Evolutionary conservation across 768 basidiomycete species (phyloP).

Genomic region (Candolleomyces aberdarensis): DNA sequence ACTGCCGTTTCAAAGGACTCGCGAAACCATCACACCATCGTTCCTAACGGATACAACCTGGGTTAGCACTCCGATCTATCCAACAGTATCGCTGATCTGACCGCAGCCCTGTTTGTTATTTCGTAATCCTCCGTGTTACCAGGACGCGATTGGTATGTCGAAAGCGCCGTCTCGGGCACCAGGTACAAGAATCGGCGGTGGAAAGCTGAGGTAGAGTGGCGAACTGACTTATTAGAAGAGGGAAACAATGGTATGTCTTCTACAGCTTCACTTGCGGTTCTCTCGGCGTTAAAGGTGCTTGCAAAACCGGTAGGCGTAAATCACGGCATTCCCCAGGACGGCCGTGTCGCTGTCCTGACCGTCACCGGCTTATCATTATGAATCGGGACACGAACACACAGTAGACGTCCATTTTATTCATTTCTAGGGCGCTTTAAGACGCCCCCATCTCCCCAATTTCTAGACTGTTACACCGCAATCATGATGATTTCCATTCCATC

Average conservation of each 20-base stretch:
- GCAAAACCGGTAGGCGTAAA: slow-evolving; percentile 19
- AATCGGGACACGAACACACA: no score
- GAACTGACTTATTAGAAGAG: slow-evolving; percentile 61
- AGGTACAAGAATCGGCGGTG: slow-evolving; percentile 67
- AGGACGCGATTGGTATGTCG: slow-evolving; percentile 78
- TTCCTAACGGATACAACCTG: slow-evolving; percentile 74
- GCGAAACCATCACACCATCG: slow-evolving; percentile 66
- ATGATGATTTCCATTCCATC: no score
- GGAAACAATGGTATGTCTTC: slow-evolving; percentile 58
- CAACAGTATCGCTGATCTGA: not conserved
- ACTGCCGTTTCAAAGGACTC: slow-evolving; percentile 38
- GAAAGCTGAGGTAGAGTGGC: slow-evolving; percentile 77
- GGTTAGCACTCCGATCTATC: slow-evolving; percentile 17
- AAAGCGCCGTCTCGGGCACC: slow-evolving; percentile 57
- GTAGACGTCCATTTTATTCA: no score
- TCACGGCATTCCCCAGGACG: slow-evolving; percentile 80
- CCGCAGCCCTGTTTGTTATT: no score
- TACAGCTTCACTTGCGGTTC: not conserved
- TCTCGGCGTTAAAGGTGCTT: not conserved
- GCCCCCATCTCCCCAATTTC: no score
- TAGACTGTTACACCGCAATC: no score
- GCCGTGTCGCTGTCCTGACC: slow-evolving; percentile 75
- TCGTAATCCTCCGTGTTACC: not conserved
- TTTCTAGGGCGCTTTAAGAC: no score
- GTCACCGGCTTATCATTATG: slow-evolving; percentile 37